phyloP scores from a whole-genome alignment of 176 grass and related monocot species.

The Echinochloa phyllopogon region DNA sequence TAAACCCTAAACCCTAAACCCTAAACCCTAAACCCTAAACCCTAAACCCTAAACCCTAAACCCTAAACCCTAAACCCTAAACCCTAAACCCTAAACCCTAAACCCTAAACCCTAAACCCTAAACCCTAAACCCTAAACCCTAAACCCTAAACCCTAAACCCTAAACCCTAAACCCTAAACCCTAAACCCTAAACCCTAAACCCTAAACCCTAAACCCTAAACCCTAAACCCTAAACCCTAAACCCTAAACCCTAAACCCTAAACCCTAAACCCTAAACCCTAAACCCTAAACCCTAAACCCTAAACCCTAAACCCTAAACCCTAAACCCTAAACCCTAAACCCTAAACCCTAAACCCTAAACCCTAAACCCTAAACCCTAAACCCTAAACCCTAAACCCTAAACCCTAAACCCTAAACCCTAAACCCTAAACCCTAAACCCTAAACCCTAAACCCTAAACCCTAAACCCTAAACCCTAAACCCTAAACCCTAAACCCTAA shows the following conservation, averaged over 20 bases:
- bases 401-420: not conserved
- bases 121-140: not conserved
- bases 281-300: not conserved
- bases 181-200: not conserved
- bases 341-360: not conserved
- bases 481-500: no score
- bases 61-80: slow-evolving; percentile 8
- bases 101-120: not conserved
- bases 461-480: slow-evolving; percentile 19
- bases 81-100: not conserved
- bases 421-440: not conserved
- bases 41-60: slow-evolving; percentile 12
- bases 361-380: not conserved
- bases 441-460: slow-evolving; percentile 14
- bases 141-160: not conserved
- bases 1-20: no score
- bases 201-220: slow-evolving; percentile 10
- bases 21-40: slow-evolving; percentile 16
- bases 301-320: not conserved
- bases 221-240: not conserved
- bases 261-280: not conserved
- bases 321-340: slow-evolving; percentile 10
- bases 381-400: no score
- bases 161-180: not conserved
- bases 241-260: not conserved